These are phyloP conservation scores for Cicer cuneatum DNA, from an alignment of 306 rosid species.

Conservation along the genomic window DNA sequence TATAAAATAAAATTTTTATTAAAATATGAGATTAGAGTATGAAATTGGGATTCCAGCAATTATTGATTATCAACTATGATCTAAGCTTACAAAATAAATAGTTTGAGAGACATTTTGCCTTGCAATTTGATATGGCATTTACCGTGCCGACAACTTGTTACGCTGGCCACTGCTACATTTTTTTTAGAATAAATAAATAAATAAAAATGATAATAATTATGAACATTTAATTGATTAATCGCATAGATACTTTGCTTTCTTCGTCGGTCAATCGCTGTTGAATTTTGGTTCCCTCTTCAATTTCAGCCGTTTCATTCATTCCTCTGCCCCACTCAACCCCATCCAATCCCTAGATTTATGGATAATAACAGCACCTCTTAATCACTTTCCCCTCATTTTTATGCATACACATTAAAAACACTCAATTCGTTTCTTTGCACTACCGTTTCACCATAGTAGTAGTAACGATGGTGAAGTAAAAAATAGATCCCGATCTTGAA, in stretches of 20 bases:
- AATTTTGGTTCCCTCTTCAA: slow-evolving; percentile 7
- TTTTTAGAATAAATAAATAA: too few species aligned
- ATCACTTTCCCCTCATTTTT: background rate
- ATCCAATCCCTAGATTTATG: background rate
- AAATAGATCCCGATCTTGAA: slow-evolving; percentile 45
- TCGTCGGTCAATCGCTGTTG: slow-evolving; percentile 10
- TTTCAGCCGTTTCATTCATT: slow-evolving; percentile 31
- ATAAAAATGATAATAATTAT: background rate
- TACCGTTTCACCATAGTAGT: background rate
- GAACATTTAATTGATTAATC: background rate
- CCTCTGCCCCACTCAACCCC: background rate
- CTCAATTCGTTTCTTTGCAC: background rate
- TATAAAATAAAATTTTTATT: too few species aligned
- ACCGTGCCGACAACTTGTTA: background rate
- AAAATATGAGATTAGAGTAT: too few species aligned
- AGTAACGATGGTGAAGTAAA: slow-evolving; percentile 29
- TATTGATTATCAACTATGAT: too few species aligned
- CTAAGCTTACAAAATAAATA: too few species aligned
- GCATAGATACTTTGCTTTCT: slow-evolving; percentile 43
- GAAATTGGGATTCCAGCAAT: too few species aligned
- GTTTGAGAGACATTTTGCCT: too few species aligned
- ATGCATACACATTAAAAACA: background rate
- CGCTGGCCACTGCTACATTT: background rate
- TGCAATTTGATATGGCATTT: background rate
- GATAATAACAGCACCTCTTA: slow-evolving; percentile 4